Evolutionary conservation across 2,329 filamentous ascomycete genomes (phyloP), one percentile per base, ranked within the genome.

Genomic region (Pseudopyrenochaeta lycopersici): DNA sequence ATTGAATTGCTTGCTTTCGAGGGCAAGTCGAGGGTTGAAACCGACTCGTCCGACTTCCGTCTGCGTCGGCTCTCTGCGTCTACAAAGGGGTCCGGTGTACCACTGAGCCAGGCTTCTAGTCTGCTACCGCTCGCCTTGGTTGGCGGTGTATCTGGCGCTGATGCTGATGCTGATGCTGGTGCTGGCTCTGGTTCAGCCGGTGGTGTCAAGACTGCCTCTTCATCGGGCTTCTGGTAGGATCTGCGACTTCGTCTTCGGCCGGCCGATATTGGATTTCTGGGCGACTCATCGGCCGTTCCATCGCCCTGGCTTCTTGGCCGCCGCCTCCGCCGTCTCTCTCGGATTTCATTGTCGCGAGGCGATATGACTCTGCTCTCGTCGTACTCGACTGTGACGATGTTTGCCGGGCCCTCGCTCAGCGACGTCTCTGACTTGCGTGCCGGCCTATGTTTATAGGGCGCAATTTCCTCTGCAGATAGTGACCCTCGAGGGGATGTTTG

Each of bases 51-150:
- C 7, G 72, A 73, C 42, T 51, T 56, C 42, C 63, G 62, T 35
- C 69, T 60, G 23, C 72, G 71, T 21, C 72, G 72, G 3, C 74
- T 72, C 31, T 78, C 78, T 44, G 76, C 68, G n/a, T 84, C 81
- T 42, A 80, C 55, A 52, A 86, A 84, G 2, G 84, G 82, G 68
- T 86, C 84, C 7, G 81, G 78, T 2, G 84, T 85, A 46, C 77
- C 77, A 2, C 81, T 81, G 5, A 89, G 79, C 86, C 86, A 89
- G 43, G 85, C 83, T 70, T 88, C 84, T 21, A 89, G 82, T 42
- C 84, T 84, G 46, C 66, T 81, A 17, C 76, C 78, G 50, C 80
- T 79, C 12, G 81, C 76, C 40, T 80, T 80, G 49, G 50, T 59
- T 17, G 77, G 68, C 4, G 77, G 73, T 18, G 78, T 77, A 43